Evolutionary conservation across 148 eudicot species (phyloP).

Genomic region (Chenopodium berlandieri): DNA sequence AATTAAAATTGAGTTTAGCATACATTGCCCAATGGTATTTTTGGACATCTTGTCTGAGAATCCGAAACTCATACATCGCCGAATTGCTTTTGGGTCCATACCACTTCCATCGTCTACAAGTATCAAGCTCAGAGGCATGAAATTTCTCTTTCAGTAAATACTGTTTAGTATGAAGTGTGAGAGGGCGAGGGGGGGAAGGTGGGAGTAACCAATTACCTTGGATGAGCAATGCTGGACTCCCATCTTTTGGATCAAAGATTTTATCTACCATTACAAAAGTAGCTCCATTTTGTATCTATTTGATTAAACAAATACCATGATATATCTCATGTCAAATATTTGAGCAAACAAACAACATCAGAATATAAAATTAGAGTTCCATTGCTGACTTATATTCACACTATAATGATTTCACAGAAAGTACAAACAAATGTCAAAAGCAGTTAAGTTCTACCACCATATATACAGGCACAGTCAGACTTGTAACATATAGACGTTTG

Average conservation of each 20-base stretch:
- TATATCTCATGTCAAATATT: slow-evolving; percentile 1
- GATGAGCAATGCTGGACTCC: slow-evolving; percentile 67
- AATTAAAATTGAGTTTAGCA: slow-evolving; percentile 11
- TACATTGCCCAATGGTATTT: slow-evolving; percentile 82
- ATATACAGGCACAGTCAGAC: neutral
- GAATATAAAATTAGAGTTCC: neutral
- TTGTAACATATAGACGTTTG: neutral
- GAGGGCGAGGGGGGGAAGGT: neutral
- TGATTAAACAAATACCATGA: slow-evolving; percentile 24
- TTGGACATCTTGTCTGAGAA: slow-evolving; percentile 81
- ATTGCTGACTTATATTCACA: neutral
- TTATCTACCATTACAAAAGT: slow-evolving; percentile 72
- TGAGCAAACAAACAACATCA: neutral
- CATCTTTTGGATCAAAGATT: slow-evolving; percentile 71
- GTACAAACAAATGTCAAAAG: neutral
- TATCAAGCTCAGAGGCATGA: slow-evolving; percentile 23
- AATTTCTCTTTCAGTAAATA: neutral
- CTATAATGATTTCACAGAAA: neutral
- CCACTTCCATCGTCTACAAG: slow-evolving; percentile 91
- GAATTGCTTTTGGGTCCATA: slow-evolving; percentile 81
- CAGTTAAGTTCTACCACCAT: neutral
- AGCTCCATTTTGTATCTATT: slow-evolving; percentile 86
- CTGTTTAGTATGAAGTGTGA: neutral
- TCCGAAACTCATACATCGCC: slow-evolving; percentile 90
- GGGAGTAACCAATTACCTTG: slow-evolving; percentile 49